phyloP scores from a whole-genome alignment of 768 basidiomycete species.

The Leccinum aurantiacum region DNA sequence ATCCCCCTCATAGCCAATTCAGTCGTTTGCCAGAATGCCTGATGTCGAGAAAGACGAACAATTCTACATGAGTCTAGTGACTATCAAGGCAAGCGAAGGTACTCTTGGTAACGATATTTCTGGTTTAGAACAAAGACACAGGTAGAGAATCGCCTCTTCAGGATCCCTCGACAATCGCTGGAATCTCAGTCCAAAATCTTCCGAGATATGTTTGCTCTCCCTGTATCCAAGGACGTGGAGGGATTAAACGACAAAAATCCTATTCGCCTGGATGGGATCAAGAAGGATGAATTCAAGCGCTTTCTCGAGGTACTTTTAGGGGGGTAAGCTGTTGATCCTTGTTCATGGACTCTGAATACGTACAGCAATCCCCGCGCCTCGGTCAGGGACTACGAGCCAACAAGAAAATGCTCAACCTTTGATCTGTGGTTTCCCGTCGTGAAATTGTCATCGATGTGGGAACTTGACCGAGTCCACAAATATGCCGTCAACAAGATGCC shows the following conservation, averaged over 20 bases:
- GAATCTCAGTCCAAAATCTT: constrained; percentile 29
- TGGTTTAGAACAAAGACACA: constrained; percentile 5
- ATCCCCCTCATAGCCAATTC: not conserved
- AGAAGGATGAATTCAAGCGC: constrained; percentile 25
- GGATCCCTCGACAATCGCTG: constrained; percentile 24
- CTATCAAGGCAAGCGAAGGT: constrained; percentile 7
- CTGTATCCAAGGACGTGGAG: constrained; percentile 15
- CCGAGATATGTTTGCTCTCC: constrained; percentile 27
- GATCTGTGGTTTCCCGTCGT: constrained; percentile 40
- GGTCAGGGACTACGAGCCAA: constrained; percentile 1
- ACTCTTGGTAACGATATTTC: not conserved
- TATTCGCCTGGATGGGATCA: constrained; percentile 24
- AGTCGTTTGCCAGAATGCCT: not conserved
- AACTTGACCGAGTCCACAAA: constrained; percentile 31
- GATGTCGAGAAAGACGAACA: constrained; percentile 4
- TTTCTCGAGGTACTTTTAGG: constrained; percentile 27
- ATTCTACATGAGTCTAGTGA: constrained; percentile 22
- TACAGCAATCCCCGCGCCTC: not conserved
- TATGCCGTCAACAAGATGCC: constrained; percentile 33
- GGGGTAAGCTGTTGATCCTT: constrained; percentile 7
- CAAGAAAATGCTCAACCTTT: not conserved
- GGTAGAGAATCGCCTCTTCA: constrained; percentile 31
- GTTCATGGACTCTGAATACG: not conserved
- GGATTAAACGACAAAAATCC: constrained; percentile 23
- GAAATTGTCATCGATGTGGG: constrained; percentile 42